phyloP scores from a whole-genome alignment of 2,329 filamentous ascomycete species.

The Diaporthe vaccinii region DNA sequence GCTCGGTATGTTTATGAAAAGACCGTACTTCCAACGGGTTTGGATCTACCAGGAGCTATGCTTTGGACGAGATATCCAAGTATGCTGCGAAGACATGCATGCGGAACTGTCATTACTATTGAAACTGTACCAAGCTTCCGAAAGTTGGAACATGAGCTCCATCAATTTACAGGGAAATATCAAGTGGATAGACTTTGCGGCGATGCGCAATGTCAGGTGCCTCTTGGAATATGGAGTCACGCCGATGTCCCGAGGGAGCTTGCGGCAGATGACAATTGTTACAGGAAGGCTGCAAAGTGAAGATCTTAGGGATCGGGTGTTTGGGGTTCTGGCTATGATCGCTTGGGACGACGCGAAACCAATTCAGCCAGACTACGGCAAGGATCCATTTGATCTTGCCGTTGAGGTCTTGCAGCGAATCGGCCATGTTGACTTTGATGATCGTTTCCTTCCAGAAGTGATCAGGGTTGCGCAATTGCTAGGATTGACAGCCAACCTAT shows the following conservation, averaged over 20 bases:
- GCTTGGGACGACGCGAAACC: neutral
- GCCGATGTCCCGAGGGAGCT: too few relatives aligned
- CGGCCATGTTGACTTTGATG: too few relatives aligned
- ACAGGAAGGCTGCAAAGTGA: neutral
- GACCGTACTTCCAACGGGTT: slow-evolving; percentile 26
- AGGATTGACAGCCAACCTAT: neutral
- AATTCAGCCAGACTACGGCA: slow-evolving; percentile 16
- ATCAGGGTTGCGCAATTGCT: neutral
- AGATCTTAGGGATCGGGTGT: slow-evolving; percentile 30
- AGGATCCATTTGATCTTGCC: neutral
- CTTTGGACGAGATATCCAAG: neutral
- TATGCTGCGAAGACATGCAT: slow-evolving; percentile 8
- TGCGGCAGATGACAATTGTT: neutral
- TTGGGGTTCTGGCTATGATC: neutral
- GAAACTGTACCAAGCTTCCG: neutral
- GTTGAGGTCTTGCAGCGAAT: neutral
- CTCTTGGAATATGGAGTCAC: neutral
- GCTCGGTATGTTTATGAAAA: neutral
- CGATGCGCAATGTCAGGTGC: neutral
- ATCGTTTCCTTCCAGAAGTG: too few relatives aligned
- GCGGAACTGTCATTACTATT: neutral
- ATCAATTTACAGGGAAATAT: too few relatives aligned
- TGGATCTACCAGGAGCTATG: slow-evolving; percentile 34
- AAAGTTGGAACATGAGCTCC: too few relatives aligned
- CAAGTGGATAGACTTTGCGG: too few relatives aligned